These are phyloP conservation scores for Candida nonsorbophila DNA, from an alignment of 805 yeast species.

Conservation along the genomic window DNA sequence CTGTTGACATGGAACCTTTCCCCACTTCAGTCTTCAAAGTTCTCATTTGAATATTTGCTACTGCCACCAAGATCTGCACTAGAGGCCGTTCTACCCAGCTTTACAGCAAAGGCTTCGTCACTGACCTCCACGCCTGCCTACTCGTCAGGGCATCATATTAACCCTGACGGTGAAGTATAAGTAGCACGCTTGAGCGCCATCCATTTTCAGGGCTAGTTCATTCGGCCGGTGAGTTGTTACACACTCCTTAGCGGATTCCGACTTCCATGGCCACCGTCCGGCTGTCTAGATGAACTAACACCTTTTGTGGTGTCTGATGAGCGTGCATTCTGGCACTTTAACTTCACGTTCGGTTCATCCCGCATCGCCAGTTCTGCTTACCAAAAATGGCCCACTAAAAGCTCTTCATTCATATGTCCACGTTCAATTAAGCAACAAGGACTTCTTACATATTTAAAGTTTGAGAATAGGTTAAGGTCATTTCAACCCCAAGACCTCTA, in stretches of 20 bases:
- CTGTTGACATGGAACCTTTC: slow-evolving; percentile 39
- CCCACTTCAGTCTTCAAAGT: slow-evolving; percentile 40
- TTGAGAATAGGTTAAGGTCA: slow-evolving; percentile 37
- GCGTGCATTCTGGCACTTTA: slow-evolving; percentile 27
- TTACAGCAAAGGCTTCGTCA: slow-evolving; percentile 37
- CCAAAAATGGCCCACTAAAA: slow-evolving; percentile 43
- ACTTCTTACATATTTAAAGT: slow-evolving; percentile 39
- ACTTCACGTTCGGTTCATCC: slow-evolving; percentile 17
- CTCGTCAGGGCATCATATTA: slow-evolving; percentile 31
- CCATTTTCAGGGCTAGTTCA: slow-evolving; percentile 42
- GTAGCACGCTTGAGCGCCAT: slow-evolving; percentile 31
- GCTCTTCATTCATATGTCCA: slow-evolving; percentile 35
- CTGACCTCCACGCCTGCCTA: slow-evolving; percentile 40
- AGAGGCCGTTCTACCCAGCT: slow-evolving; percentile 33
- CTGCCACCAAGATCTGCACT: slow-evolving; percentile 41
- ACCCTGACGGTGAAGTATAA: slow-evolving; percentile 37
- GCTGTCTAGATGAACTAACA: slow-evolving; percentile 40
- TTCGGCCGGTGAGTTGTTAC: slow-evolving; percentile 50
- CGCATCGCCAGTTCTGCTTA: slow-evolving; percentile 41
- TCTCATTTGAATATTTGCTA: slow-evolving; percentile 28
- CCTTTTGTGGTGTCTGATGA: slow-evolving; percentile 35
- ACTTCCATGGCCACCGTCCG: slow-evolving; percentile 52
- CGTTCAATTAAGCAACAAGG: slow-evolving; percentile 37
- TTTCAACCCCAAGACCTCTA: slow-evolving; percentile 37
- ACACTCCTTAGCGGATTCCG: slow-evolving; percentile 54